phyloP scores from a whole-genome alignment of 345 rosid species.

The Eucalyptus cloeziana region DNA sequence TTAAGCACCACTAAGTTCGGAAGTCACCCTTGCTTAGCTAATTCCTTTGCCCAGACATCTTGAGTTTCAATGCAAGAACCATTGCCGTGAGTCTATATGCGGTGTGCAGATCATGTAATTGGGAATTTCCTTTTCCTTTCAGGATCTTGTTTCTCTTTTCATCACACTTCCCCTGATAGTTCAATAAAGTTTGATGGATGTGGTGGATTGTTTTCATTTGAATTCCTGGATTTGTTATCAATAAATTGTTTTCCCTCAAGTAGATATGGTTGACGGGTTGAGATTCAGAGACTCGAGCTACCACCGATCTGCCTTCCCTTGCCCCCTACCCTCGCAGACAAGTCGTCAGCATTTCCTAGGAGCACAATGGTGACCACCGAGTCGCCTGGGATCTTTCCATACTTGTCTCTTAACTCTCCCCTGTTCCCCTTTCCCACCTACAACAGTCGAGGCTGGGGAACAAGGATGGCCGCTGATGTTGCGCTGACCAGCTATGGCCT shows the following conservation, averaged over 20 bases:
- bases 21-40: not conserved
- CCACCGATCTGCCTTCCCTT: not conserved
- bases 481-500: not conserved
- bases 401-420: not conserved
- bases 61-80: not conserved
- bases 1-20: conserved; percentile 38
- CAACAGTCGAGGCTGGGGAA: not conserved
- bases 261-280: not conserved
- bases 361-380: not conserved
- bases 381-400: not conserved
- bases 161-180: not conserved
- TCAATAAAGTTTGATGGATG: not conserved
- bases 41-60: not conserved
- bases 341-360: not conserved
- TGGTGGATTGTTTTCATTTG: not conserved
- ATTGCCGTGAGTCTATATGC: not conserved
- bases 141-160: not conserved
- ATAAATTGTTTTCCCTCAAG: not conserved
- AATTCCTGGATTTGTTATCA: not conserved
- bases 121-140: not conserved
- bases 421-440: not conserved
- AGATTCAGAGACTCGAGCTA: not conserved
- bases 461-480: not conserved
- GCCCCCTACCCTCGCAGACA: not conserved
- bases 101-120: not conserved